Evolutionary conservation across 345 rosid genomes (phyloP).

Genomic region (Xanthoceras sorbifolium): DNA sequence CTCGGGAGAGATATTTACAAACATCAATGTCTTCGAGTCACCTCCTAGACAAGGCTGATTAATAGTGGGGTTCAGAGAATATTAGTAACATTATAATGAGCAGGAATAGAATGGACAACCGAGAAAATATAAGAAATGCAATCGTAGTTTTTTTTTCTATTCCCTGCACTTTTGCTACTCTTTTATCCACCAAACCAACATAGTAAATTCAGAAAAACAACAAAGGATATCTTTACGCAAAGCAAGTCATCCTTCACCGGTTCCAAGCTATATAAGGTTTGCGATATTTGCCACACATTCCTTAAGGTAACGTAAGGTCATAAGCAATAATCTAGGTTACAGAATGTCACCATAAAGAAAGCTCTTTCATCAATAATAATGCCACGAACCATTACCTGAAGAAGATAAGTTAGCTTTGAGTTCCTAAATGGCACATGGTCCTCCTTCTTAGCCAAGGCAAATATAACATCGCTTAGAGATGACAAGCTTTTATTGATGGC

Average conservation of each 20-base stretch:
- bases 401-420: constrained; percentile 96
- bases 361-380: not conserved
- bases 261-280: not conserved
- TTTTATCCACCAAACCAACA: not conserved
- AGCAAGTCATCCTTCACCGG: not conserved
- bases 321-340: not conserved
- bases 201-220: not conserved
- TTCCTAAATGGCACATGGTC: constrained; percentile 91
- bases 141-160: not conserved
- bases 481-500: constrained; percentile 95
- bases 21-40: constrained; percentile 91
- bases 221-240: not conserved
- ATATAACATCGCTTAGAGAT: constrained; percentile 86
- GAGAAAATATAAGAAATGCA: not conserved
- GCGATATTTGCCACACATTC: not conserved
- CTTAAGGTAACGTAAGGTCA: not conserved
- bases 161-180: not conserved
- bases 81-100: constrained; percentile 16
- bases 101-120: constrained; percentile 18
- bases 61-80: constrained; percentile 18
- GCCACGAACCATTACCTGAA: constrained; percentile 60
- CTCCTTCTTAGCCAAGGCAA: constrained; percentile 89
- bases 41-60: constrained; percentile 97
- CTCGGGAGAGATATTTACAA: constrained; percentile 90
- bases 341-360: not conserved